Percentiles rank a stretch among this genome's conserved stretches.
Evolutionary conservation across 2,329 filamentous ascomycete species (phyloP).

Genomic region (Fusarium sp.): DNA sequence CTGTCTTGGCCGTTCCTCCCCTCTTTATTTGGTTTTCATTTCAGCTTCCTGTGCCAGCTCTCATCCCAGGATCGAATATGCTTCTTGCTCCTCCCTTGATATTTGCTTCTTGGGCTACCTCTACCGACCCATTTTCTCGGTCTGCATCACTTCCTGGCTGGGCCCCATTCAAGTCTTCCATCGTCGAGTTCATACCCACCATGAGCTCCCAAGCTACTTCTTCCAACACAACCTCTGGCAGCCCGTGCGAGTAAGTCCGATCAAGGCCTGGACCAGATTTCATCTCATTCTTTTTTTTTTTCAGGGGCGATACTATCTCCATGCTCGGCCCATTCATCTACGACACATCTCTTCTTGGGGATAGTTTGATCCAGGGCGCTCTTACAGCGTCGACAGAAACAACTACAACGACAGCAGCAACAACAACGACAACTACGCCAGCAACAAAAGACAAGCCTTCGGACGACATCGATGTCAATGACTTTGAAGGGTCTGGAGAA

Average conservation of each 20-base stretch:
- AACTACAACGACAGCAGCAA: not conserved
- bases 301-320: not conserved
- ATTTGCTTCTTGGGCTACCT: not conserved
- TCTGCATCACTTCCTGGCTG: not conserved
- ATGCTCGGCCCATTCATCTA: constrained; percentile 11
- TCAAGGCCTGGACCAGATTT: not conserved
- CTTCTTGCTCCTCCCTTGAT: not conserved
- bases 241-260: not conserved
- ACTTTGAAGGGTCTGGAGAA: not conserved
- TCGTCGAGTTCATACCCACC: not conserved
- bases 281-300: not conserved
- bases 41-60: not conserved
- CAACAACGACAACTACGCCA: not conserved
- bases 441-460: not conserved
- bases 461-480: not conserved
- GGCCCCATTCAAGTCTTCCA: not conserved
- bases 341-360: constrained; percentile 5
- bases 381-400: not conserved
- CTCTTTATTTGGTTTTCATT: not conserved
- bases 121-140: not conserved
- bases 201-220: not conserved
- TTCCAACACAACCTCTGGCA: not conserved
- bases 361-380: constrained; percentile 7
- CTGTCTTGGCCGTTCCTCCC: not conserved
- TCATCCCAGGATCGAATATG: not conserved